Evolutionary conservation across 331 rosid genomes (phyloP).

Genomic region (Cucumis variabilis): DNA sequence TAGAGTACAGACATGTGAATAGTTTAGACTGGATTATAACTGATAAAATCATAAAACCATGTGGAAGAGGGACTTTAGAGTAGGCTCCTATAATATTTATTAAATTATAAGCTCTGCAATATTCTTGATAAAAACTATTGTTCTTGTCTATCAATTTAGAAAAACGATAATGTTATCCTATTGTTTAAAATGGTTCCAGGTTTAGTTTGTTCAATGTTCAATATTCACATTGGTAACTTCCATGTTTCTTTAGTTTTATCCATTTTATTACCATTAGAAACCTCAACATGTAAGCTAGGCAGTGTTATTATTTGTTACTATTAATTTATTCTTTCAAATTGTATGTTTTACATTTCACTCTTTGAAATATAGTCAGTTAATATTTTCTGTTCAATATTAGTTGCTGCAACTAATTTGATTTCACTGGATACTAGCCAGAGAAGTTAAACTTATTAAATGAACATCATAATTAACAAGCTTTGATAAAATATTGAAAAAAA

Average conservation of each 20-base stretch:
- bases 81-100: not conserved
- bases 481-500: no score
- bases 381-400: not conserved
- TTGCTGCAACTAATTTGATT: not conserved
- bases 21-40: not conserved
- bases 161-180: not conserved
- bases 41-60: not conserved
- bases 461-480: no score
- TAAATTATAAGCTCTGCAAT: not conserved
- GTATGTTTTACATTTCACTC: not conserved
- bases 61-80: not conserved
- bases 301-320: not conserved
- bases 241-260: not conserved
- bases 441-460: no score
- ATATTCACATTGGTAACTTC: not conserved
- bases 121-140: not conserved
- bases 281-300: not conserved
- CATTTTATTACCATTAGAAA: not conserved
- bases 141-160: not conserved
- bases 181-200: not conserved
- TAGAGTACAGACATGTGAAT: not conserved
- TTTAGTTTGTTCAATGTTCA: not conserved
- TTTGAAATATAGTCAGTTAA: not conserved
- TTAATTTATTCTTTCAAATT: not conserved
- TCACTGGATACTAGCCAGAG: slow-evolving; percentile 68